Conservation (phyloP, 129 eudicot species). For the Artemisia argyi region DNA sequence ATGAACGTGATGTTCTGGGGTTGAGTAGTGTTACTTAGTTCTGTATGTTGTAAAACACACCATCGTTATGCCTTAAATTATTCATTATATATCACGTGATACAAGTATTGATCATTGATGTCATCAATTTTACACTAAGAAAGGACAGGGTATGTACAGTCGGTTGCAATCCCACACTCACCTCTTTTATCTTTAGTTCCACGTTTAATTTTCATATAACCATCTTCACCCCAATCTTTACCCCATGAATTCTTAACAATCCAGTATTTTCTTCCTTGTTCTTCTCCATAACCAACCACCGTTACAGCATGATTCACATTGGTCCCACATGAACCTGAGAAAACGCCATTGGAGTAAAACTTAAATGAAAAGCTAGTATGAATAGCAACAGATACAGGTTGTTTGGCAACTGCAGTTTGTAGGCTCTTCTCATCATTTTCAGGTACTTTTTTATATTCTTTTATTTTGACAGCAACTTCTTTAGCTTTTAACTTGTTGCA, state of each 20-base stretch:
- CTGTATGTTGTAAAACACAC: background rate
- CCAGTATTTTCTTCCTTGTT: slow-evolving; percentile 39
- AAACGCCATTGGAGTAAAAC: slow-evolving; percentile 47
- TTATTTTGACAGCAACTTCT: slow-evolving; percentile 34
- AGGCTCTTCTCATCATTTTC: slow-evolving; percentile 35
- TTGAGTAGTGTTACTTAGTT: no score
- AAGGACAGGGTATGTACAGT: slow-evolving; percentile 50
- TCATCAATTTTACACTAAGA: background rate
- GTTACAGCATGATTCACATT: slow-evolving; percentile 52
- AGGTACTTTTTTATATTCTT: slow-evolving; percentile 34
- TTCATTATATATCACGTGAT: background rate
- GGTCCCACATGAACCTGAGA: slow-evolving; percentile 45
- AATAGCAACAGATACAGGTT: slow-evolving; percentile 51
- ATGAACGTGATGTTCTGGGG: no score
- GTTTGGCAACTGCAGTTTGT: slow-evolving; percentile 46
- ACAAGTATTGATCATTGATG: background rate
- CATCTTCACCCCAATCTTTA: slow-evolving; percentile 48
- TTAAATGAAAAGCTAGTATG: slow-evolving; percentile 48
- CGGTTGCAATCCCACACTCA: slow-evolving; percentile 45
- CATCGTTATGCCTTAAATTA: background rate
- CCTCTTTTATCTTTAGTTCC: slow-evolving; percentile 26
- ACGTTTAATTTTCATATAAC: slow-evolving; percentile 45
- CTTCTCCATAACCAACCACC: slow-evolving; percentile 49
- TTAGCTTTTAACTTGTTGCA: slow-evolving; percentile 29
- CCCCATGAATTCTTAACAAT: slow-evolving; percentile 70